Conservation (phyloP, 768 basidiomycete species). For the Pulveroboletus ravenelii region DNA sequence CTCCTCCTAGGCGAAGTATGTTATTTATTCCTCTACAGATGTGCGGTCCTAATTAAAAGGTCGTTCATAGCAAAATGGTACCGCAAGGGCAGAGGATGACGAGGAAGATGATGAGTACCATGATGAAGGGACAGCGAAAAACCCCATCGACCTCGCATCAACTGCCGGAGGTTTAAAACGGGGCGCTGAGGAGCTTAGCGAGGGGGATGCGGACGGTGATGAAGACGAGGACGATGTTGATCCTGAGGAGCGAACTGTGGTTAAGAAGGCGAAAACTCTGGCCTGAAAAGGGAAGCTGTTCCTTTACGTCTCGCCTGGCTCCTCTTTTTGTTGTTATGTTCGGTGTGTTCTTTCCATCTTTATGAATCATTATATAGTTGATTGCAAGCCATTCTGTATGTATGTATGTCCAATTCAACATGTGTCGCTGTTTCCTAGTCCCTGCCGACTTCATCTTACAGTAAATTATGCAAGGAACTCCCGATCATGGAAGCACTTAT, state of each 20-base stretch:
- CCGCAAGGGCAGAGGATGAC: not conserved
- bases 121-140: conserved; percentile 6
- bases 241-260: conserved; percentile 1
- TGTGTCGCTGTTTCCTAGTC: too few species aligned
- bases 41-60: not conserved
- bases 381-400: conserved; percentile 1
- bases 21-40: not conserved
- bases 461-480: too few species aligned
- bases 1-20: conserved; percentile 20
- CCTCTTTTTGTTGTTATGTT: not conserved
- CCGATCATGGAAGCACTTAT: too few species aligned
- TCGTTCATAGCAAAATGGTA: conserved; percentile 15
- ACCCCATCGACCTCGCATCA: conserved; percentile 9
- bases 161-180: conserved; percentile 23
- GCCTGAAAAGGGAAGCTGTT: not conserved
- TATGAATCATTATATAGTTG: conserved; percentile 16
- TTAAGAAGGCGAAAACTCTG: conserved; percentile 21
- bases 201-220: conserved; percentile 6
- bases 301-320: not conserved
- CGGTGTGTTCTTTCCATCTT: not conserved
- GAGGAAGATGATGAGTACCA: conserved; percentile 24
- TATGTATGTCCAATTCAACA: not conserved
- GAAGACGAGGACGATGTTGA: conserved; percentile 9
- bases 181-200: conserved; percentile 19
- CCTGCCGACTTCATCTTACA: not conserved